phyloP scores from a whole-genome alignment of 441 rosid species.

The California macrophylla region DNA sequence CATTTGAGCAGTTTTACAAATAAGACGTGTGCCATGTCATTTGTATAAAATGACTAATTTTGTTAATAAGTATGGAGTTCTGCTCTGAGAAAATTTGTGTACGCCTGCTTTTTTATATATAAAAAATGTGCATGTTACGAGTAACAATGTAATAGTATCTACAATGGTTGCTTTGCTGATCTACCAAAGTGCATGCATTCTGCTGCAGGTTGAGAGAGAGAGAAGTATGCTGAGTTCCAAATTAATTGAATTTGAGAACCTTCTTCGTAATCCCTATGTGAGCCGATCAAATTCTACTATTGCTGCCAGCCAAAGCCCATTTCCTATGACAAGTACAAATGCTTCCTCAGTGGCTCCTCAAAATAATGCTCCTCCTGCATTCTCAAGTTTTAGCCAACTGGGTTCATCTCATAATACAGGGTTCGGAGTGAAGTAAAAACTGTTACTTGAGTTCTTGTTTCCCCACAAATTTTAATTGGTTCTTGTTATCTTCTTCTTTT shows the following conservation, averaged over 20 bases:
- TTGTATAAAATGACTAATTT: neutral
- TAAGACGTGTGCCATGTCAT: neutral
- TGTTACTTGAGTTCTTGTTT: conserved; percentile 11
- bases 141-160: neutral
- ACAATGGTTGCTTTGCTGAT: conserved; percentile 7
- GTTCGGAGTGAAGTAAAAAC: conserved; percentile 34
- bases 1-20: neutral
- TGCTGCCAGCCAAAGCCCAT: conserved; percentile 26
- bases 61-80: neutral
- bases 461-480: too few species aligned
- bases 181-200: conserved; percentile 8
- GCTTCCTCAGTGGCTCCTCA: conserved; percentile 33
- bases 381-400: conserved; percentile 50
- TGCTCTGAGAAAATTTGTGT: neutral
- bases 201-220: conserved; percentile 69
- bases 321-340: conserved; percentile 24
- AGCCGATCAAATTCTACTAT: conserved; percentile 28
- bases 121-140: too few species aligned
- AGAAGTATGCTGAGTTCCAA: conserved; percentile 55
- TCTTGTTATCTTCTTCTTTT: too few species aligned
- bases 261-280: conserved; percentile 48
- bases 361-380: conserved; percentile 36
- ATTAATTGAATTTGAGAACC: conserved; percentile 54
- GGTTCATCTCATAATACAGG: conserved; percentile 38
- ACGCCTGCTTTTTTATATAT: too few species aligned